A percentile compares a stretch with the other conserved stretches of the same genome.
Conservation (phyloP, 1,139 yeast genomes). For the Sugiyamaella pinicola region DNA sequence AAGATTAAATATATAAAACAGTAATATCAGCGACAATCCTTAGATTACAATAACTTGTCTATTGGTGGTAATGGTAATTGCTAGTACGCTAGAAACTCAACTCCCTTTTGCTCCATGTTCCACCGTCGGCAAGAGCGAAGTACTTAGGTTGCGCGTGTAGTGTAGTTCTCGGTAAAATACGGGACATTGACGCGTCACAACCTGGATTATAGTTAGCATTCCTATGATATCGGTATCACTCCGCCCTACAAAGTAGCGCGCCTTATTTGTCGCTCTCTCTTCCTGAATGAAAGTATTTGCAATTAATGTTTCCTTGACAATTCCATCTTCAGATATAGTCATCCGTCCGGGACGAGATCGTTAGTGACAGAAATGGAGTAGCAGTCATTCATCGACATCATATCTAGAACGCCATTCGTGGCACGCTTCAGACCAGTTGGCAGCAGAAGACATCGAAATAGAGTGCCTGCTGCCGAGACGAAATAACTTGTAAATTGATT, state of each 20-base stretch:
- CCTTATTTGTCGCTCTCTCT: too few species aligned
- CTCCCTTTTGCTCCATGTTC: conserved; percentile 59
- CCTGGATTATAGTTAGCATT: conserved; percentile 73
- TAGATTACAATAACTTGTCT: too few species aligned
- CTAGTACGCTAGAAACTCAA: conserved; percentile 51
- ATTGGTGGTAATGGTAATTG: conserved; percentile 71
- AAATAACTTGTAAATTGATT: conserved; percentile 14
- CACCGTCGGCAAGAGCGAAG: conserved; percentile 67
- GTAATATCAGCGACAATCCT: too few species aligned
- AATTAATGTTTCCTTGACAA: conserved; percentile 57
- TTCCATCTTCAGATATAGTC: conserved; percentile 29
- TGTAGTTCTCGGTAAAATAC: conserved; percentile 76
- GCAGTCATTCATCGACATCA: conserved; percentile 55
- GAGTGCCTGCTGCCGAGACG: conserved; percentile 58
- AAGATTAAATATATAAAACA: too few species aligned
- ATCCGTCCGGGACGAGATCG: conserved; percentile 66
- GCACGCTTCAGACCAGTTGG: conserved; percentile 61
- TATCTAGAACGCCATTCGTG: conserved; percentile 32
- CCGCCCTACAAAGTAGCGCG: conserved; percentile 80
- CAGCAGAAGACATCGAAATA: conserved; percentile 70
- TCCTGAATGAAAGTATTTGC: conserved; percentile 85
- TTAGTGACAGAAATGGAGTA: conserved; percentile 77
- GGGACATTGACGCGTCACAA: conserved; percentile 78
- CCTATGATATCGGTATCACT: conserved; percentile 76
- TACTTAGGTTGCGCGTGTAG: conserved; percentile 72